Evolutionary conservation across 2,329 filamentous ascomycete genomes (phyloP), one percentile per base, ranked within the genome.

Genomic region (Sporothrix variecibatus): DNA sequence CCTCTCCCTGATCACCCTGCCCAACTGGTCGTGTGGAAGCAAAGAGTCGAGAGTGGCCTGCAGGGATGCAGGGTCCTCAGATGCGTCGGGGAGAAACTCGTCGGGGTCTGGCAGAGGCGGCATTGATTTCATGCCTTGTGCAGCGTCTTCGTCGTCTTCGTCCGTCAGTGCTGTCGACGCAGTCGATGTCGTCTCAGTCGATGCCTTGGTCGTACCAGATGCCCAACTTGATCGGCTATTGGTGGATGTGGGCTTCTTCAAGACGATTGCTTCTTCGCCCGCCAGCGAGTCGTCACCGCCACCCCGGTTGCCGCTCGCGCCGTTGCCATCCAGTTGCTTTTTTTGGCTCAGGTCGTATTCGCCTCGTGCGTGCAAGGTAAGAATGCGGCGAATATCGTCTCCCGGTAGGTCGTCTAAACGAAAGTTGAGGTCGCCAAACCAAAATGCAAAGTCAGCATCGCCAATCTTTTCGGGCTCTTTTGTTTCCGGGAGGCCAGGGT

Each of bases 361-460:
- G 74, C 94, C 94, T 46, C 88, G 87, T 0, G 93, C 92, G 81
- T 98, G 95, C 4, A 98, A 86, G 79, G 92, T 93, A 51, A 99
- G 86, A 7, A 98, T 84, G 67, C 93, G 89, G 43, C 95, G 89
- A 65, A 99, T 96, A 80, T 99, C 96, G 51, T 96, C 93, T 0
- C 94, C 95, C 0, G 95, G 93, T 68, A 98, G 88, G 62, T 92
- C 93, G 70, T 97, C 94, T 0, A 99, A 87, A 43, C 96, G 90
- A 80, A 98, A 99, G 81, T 99, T 99, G 58, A 99, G 86, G 81
- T 99, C 96, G 7, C 96, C 96, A 79, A 97, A 93, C 94, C 95
- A 98, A 79, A 99, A 98, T 0, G 91, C 90, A 83, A 98, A 94
- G 80, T 99, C 96, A 77, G 97, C 95, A 53, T 97, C 93, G 0